A percentile compares a stretch with the other conserved stretches of the same genome.
phyloP scores from a whole-genome alignment of 192 early-diverging fungal species.

The Backusella mclennaniae region DNA sequence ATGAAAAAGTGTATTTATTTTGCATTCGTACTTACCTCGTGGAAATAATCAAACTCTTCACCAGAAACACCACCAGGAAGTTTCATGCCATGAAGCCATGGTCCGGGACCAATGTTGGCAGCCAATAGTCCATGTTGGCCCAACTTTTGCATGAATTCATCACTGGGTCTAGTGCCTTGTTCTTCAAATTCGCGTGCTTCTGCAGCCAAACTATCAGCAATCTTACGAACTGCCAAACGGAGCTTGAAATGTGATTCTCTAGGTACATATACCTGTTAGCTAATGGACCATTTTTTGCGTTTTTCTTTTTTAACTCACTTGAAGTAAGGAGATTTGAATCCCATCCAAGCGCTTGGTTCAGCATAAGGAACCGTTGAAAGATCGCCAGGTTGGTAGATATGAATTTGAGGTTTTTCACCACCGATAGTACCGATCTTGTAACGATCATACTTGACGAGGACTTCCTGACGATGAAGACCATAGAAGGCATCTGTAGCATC shows the following conservation, averaged over 20 bases:
- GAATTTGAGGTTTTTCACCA: conserved; percentile 29
- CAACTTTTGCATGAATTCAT: conserved; percentile 67
- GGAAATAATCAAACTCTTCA: conserved; percentile 71
- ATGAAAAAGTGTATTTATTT: neutral
- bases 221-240: conserved; percentile 60
- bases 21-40: conserved; percentile 39
- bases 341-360: conserved; percentile 66
- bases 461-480: conserved; percentile 42
- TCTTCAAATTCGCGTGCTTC: conserved; percentile 75
- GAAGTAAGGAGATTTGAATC: conserved; percentile 28
- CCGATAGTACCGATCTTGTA: conserved; percentile 68
- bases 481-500: conserved; percentile 64
- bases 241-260: conserved; percentile 71
- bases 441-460: conserved; percentile 65
- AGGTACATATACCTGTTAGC: neutral
- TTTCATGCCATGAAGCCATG: conserved; percentile 22
- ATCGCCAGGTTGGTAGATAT: conserved; percentile 60
- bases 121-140: conserved; percentile 68
- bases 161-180: conserved; percentile 65
- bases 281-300: neutral
- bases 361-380: conserved; percentile 66
- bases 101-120: conserved; percentile 57
- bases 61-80: conserved; percentile 54
- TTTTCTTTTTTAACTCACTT: conserved; percentile 21
- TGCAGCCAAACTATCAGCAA: conserved; percentile 73